These are phyloP conservation scores for Picochlorum sp. DNA, from an alignment of 139 green algal genomes.

Conservation along the genomic window DNA sequence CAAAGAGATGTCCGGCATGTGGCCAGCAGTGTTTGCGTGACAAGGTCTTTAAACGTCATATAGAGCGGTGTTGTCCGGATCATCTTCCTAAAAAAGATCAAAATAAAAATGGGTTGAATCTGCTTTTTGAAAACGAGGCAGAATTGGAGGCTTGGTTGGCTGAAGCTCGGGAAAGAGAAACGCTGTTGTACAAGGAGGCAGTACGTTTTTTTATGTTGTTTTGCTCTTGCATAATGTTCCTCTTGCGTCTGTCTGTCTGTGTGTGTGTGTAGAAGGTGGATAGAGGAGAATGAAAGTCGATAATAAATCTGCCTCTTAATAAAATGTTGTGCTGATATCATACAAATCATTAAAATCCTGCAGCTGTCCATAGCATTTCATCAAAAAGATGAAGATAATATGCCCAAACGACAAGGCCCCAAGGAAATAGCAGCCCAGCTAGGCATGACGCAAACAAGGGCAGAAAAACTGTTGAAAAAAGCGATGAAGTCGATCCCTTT, in stretches of 20 bases:
- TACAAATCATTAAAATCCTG: too few relatives aligned
- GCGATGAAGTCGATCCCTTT: slow-evolving; percentile 46
- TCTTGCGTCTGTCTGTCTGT: too few relatives aligned
- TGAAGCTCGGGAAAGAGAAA: slow-evolving; percentile 1
- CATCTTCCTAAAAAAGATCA: slow-evolving; percentile 2
- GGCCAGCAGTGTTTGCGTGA: slow-evolving; percentile 17
- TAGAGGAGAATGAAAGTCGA: too few relatives aligned
- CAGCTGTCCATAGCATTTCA: slow-evolving; percentile 29
- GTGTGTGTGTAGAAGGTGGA: too few relatives aligned
- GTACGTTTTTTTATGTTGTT: neutral
- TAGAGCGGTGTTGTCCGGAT: slow-evolving; percentile 31
- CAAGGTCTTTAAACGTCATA: slow-evolving; percentile 11
- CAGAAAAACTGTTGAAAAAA: slow-evolving; percentile 12
- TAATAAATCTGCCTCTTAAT: too few relatives aligned
- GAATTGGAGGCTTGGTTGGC: neutral
- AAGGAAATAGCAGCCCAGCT: slow-evolving; percentile 27
- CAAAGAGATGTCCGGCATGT: slow-evolving; percentile 25
- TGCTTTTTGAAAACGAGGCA: slow-evolving; percentile 2
- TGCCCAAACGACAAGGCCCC: slow-evolving; percentile 13
- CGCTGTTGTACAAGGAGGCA: neutral
- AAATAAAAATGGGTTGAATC: neutral
- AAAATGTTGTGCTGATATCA: too few relatives aligned
- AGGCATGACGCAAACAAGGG: slow-evolving; percentile 7
- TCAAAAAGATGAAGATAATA: slow-evolving; percentile 13
- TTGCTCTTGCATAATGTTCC: neutral